Evolutionary conservation across 192 early-diverging fungal species (phyloP).

Genomic region (Linnemannia exigua): DNA sequence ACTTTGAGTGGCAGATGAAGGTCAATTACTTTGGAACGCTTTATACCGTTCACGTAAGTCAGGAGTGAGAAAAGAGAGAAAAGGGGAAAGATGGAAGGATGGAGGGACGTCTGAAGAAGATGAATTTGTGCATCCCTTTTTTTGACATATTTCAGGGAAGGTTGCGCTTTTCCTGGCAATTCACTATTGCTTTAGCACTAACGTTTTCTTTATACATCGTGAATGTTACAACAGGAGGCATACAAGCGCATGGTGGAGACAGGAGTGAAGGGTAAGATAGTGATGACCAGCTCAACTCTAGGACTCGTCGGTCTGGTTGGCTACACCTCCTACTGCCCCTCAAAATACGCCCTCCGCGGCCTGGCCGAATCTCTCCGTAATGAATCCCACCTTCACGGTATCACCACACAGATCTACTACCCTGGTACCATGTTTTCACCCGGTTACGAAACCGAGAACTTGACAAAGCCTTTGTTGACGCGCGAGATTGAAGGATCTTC

Average conservation of each 20-base stretch:
- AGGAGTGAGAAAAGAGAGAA: too few relatives aligned
- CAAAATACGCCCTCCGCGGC: constrained; percentile 83
- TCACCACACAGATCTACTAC: constrained; percentile 78
- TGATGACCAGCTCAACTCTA: constrained; percentile 76
- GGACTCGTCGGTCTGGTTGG: constrained; percentile 80
- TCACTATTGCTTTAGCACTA: too few relatives aligned
- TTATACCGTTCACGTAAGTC: constrained; percentile 74
- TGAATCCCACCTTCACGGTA: constrained; percentile 74
- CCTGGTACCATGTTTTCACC: constrained; percentile 80
- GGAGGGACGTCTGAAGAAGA: too few relatives aligned
- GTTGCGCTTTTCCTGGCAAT: too few relatives aligned
- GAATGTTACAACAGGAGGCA: constrained; percentile 66
- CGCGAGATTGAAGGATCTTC: constrained; percentile 77
- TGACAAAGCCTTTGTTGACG: constrained; percentile 79
- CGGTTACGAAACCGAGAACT: constrained; percentile 79
- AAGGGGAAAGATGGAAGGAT: too few relatives aligned
- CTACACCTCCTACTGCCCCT: constrained; percentile 74
- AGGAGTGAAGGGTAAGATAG: constrained; percentile 71
- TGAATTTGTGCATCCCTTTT: too few relatives aligned
- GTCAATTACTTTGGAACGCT: constrained; percentile 79
- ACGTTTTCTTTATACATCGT: constrained; percentile 5
- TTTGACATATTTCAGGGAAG: too few relatives aligned
- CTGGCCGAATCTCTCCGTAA: constrained; percentile 77
- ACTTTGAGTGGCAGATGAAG: constrained; percentile 69
- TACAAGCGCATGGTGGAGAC: constrained; percentile 72